Evolutionary conservation across 345 rosid species (phyloP), one percentile per base, ranked within the genome.

Genomic region (Melaleuca alternifolia): DNA sequence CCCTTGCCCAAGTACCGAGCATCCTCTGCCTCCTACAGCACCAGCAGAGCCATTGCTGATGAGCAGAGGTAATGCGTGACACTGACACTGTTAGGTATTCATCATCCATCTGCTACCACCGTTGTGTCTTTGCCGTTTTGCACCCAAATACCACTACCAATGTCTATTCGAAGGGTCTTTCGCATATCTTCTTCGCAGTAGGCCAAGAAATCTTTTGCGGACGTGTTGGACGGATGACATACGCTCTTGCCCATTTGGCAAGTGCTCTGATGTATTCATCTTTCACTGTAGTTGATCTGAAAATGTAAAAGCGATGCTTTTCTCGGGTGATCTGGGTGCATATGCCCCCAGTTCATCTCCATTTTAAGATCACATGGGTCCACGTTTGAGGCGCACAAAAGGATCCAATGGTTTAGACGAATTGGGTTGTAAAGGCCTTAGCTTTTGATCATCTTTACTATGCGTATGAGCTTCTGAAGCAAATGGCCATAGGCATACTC

Each of bases 1-100:
- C 97, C 98, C 18, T 86, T 94, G 28, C 99, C 98, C 75, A 91
- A 90, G 33, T 96, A 97, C 94, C 89, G 86, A 86, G 50, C 85
- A 86, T 16, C 86, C 46, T 89, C 50, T 86, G 86, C 89, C 89
- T 87, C 86, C 51, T 85, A 81, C 93, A 65, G 86, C 90, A 90
- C 84, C 87, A 87, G 62, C 88, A 90, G 87, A 93, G 96, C 94
- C 91, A 87, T 15, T 46, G 56, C 62, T 26, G 87, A 79, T 14
- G 85, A 87, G n/a, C 87, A 54, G 53, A 84, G 88, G 88, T 86
- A 86, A 54, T 7, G 71, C 46, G 33, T 11, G 26, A 18, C 84
- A 8, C 51, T n/a, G 76, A 57, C 65, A 57, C 71, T 59, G 71
- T 59, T 59, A 59, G 71, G 71, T 33, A 59, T n/a, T 59, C 71